Evolutionary conservation across 257 asterid genomes (phyloP).

Genomic region (Fraxinus cuspidata): DNA sequence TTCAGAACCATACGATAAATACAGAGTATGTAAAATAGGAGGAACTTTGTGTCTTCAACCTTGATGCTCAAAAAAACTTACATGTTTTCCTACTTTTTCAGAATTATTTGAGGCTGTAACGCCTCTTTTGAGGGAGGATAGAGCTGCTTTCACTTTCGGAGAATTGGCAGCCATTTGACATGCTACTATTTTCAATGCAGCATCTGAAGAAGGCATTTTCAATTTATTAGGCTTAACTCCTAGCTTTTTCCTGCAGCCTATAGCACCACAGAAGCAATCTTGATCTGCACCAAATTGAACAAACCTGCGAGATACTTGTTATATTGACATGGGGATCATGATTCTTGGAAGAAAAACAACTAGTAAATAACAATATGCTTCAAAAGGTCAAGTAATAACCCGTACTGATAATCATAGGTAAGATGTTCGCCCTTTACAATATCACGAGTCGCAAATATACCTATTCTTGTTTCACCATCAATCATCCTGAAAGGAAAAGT

Average conservation of each 20-base stretch:
- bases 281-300: slow-evolving; percentile 99
- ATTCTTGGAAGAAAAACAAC: slow-evolving; percentile 20
- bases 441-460: slow-evolving; percentile 87
- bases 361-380: slow-evolving; percentile 7
- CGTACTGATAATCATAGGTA: slow-evolving; percentile 97
- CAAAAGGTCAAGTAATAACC: slow-evolving; percentile 24
- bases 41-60: background rate
- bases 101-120: too few species aligned
- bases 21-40: background rate
- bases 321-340: slow-evolving; percentile 36
- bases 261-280: slow-evolving; percentile 94
- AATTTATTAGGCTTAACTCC: slow-evolving; percentile 77
- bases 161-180: slow-evolving; percentile 63
- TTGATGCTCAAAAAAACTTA: slow-evolving; percentile 26
- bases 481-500: slow-evolving; percentile 65
- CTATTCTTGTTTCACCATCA: slow-evolving; percentile 94
- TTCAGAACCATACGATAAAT: slow-evolving; percentile 2
- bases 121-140: slow-evolving; percentile 19
- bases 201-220: slow-evolving; percentile 66
- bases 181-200: slow-evolving; percentile 66
- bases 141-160: slow-evolving; percentile 47
- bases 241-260: slow-evolving; percentile 75
- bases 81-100: slow-evolving; percentile 35
- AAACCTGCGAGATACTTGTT: slow-evolving; percentile 77
- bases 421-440: slow-evolving; percentile 86